Evolutionary conservation across 2,329 filamentous ascomycete species (phyloP).

Genomic region (Periconia macrospinosa): DNA sequence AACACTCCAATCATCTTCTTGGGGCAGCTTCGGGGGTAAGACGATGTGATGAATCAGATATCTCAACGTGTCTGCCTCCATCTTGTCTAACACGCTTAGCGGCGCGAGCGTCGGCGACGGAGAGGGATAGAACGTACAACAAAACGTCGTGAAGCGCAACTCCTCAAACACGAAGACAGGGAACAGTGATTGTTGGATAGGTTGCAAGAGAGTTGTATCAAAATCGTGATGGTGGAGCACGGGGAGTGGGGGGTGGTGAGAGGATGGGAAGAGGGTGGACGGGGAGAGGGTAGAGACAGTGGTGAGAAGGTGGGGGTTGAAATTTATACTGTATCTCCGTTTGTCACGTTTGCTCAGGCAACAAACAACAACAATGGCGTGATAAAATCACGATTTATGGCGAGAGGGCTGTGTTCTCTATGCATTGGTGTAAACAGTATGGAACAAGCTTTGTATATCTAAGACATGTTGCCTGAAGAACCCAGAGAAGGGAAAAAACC

Average conservation of each 20-base stretch:
- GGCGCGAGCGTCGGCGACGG: background rate
- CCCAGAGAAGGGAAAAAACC: background rate
- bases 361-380: background rate
- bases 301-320: too few species aligned
- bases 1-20: constrained; percentile 31
- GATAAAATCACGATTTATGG: background rate
- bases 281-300: too few species aligned
- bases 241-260: background rate
- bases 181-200: background rate
- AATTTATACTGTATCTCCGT: background rate
- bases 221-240: background rate
- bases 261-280: background rate
- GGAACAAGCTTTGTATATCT: background rate
- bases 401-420: background rate
- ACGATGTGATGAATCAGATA: constrained; percentile 54
- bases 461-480: background rate
- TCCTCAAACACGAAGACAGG: background rate
- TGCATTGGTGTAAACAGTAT: background rate
- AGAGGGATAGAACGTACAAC: background rate
- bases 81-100: background rate
- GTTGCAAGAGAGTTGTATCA: background rate
- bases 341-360: background rate
- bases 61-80: background rate
- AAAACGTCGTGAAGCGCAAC: background rate
- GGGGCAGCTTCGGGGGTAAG: constrained; percentile 53